Evolutionary conservation across 2,329 filamentous ascomycete genomes (phyloP).

Genomic region (Beauveria sp.): DNA sequence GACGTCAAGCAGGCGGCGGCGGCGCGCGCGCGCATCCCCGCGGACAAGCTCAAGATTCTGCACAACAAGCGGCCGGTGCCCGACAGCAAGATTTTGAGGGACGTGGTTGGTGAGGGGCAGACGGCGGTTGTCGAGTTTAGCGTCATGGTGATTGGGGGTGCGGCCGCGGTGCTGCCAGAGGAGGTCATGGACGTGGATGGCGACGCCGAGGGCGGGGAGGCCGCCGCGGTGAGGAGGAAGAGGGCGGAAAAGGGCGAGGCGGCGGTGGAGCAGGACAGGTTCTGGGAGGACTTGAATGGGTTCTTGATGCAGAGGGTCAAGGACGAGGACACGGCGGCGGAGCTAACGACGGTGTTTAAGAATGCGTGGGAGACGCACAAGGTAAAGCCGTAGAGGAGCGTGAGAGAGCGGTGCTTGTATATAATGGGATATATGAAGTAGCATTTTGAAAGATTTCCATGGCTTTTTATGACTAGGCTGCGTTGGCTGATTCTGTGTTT

Average conservation of each 20-base stretch:
- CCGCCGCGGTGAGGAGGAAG: neutral
- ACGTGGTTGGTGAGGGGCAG: conserved; percentile 53
- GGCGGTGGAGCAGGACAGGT: conserved; percentile 56
- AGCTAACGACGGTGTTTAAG: conserved; percentile 61
- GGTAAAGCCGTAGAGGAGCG: conserved; percentile 18
- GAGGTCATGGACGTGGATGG: conserved; percentile 26
- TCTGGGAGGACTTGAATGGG: conserved; percentile 79
- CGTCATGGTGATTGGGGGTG: conserved; percentile 80
- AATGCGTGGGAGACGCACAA: conserved; percentile 55
- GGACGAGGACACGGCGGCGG: conserved; percentile 58
- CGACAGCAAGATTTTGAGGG: conserved; percentile 70
- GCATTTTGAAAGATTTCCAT: neutral
- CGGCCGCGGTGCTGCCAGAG: conserved; percentile 35
- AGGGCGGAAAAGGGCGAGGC: conserved; percentile 12
- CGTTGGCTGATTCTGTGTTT: neutral
- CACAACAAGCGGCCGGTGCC: conserved; percentile 78
- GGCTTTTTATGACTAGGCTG: neutral
- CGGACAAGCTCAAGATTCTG: conserved; percentile 80
- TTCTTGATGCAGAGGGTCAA: conserved; percentile 74
- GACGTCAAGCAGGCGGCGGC: conserved; percentile 69
- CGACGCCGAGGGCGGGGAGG: conserved; percentile 12
- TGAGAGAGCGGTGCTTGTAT: neutral
- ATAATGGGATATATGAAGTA: neutral
- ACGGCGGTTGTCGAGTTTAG: conserved; percentile 66
- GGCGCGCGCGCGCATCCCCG: conserved; percentile 51